Evolutionary conservation across 139 green algal species (phyloP).

Genomic region (Closterium sp.): DNA sequence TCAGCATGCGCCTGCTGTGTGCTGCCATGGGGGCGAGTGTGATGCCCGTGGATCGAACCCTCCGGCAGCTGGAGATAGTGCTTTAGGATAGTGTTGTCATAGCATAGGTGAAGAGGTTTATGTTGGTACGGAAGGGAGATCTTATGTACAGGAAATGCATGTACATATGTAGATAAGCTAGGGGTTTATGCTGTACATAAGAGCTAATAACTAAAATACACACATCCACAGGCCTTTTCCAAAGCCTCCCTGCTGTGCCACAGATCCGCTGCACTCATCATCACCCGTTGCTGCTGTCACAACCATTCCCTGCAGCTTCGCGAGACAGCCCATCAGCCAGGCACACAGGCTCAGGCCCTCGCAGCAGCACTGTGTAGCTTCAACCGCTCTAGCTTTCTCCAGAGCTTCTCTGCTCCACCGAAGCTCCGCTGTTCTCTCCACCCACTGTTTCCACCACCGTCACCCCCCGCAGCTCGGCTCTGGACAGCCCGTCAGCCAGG

Average conservation of each 20-base stretch:
- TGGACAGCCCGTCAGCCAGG: slow-evolving; percentile 1
- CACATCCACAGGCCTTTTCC: too few species aligned
- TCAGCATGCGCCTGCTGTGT: not conserved
- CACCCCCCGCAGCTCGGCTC: not conserved
- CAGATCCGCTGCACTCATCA: too few species aligned
- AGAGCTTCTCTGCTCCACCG: too few species aligned
- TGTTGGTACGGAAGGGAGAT: not conserved
- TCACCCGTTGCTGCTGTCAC: too few species aligned
- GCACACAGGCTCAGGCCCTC: too few species aligned
- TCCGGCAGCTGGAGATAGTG: not conserved
- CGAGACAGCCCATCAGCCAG: too few species aligned
- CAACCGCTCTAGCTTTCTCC: too few species aligned
- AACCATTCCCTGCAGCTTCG: too few species aligned
- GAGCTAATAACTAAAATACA: too few species aligned
- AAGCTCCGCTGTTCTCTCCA: not conserved
- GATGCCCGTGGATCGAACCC: not conserved
- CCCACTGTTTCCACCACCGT: not conserved
- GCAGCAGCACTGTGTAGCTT: too few species aligned
- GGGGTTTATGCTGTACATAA: not conserved
- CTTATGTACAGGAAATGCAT: not conserved
- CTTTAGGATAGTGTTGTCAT: not conserved
- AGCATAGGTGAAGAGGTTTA: not conserved
- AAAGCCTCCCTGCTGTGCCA: too few species aligned
- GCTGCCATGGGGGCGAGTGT: not conserved
- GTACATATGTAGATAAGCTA: not conserved